Conservation (phyloP, 164 flowering plant species). For the Echeveria elegans region DNA sequence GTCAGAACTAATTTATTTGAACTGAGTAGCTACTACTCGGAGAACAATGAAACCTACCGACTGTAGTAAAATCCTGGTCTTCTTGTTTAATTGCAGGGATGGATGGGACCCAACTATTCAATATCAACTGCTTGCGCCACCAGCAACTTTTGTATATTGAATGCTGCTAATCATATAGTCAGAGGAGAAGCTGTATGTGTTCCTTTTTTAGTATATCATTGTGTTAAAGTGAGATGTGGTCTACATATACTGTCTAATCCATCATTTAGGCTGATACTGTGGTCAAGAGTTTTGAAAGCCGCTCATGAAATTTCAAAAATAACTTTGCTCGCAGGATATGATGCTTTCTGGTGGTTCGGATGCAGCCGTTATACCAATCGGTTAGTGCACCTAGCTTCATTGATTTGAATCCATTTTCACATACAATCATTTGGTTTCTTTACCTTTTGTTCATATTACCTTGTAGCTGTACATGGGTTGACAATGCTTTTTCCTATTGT, state of each 20-base stretch:
- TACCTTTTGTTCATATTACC: neutral
- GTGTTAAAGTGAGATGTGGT: neutral
- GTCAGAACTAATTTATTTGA: slow-evolving; percentile 25
- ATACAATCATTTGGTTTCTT: neutral
- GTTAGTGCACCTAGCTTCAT: slow-evolving; percentile 19
- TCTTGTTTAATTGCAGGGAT: slow-evolving; percentile 53
- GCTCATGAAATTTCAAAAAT: neutral
- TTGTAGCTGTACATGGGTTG: neutral
- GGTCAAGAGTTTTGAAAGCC: neutral
- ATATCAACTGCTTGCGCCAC: slow-evolving; percentile 99
- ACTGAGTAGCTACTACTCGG: neutral
- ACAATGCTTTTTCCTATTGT: slow-evolving; percentile 2
- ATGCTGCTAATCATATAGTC: slow-evolving; percentile 89
- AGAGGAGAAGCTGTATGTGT: slow-evolving; percentile 94
- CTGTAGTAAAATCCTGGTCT: neutral
- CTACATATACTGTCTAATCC: neutral
- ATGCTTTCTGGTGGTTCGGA: slow-evolving; percentile 99
- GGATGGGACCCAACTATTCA: slow-evolving; percentile 99
- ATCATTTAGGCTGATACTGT: neutral
- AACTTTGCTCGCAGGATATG: slow-evolving; percentile 50
- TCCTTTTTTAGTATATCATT: slow-evolving; percentile 11
- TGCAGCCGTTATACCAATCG: slow-evolving; percentile 87
- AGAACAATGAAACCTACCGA: neutral
- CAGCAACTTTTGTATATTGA: slow-evolving; percentile 91
- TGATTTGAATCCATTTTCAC: neutral